Evolutionary conservation across 2,329 filamentous ascomycete species (phyloP), one percentile per base, ranked within the genome.

Genomic region (Dichotomopilus funicola): DNA sequence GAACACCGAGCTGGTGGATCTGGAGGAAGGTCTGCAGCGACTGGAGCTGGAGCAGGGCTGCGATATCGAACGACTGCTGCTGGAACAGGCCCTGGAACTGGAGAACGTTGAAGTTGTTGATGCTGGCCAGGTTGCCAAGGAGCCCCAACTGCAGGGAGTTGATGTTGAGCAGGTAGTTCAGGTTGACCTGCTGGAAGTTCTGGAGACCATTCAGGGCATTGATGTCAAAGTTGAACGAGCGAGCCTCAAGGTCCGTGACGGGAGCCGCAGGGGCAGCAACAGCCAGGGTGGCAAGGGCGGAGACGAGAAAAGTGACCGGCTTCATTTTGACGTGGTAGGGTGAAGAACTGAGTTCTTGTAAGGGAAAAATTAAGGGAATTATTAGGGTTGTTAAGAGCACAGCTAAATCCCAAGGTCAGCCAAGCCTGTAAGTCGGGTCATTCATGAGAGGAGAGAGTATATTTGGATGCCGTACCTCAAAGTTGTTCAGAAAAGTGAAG

Each of bases 151-250:
- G 65, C 57, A 80, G 67, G 13, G 68, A 61, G 71, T 78, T 77
- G 70, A 79, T 62, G 58, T 70, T 68, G 61, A 77, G 72, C 54
- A 73, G 71, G 66, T 79, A 75, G 70, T 73, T 71, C 58, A 74
- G 64, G 66, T 72, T 70, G 64, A 65, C 59, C 58, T 69, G 62
- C 64, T 71, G 68, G 65, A 65, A 74, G 65, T 59, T 66, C 63
- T 69, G 68, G 63, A 77, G 70, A 60, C 68, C 67, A 66, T 73
- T 72, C 62, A 77, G 70, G 58, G 69, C 65, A 65, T 73, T 72
- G 62, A 76, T 66, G 62, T 78, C 71, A 54, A 74, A 69, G 64
- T 67, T 64, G 12, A 61, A 54, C 51, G 66, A 38, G 55, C 68
- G 70, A 43, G 72, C 64, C 58, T 72, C 68, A 53, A 74, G 62